Base-by-base conservation (phyloP, 441 rosid genomes). In the Brassica balearica region DNA sequence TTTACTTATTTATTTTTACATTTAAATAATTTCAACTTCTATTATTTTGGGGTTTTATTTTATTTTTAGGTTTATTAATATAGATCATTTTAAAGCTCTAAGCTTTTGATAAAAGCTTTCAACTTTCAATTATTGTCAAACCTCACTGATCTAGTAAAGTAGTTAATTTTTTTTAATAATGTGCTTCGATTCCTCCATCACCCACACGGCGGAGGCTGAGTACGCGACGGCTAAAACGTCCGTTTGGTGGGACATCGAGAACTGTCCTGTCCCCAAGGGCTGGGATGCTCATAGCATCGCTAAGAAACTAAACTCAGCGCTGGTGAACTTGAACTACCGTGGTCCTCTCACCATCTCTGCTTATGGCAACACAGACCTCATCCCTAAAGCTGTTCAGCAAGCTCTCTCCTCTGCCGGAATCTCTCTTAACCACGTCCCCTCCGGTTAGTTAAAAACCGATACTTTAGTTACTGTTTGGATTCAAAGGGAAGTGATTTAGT, bases 201-300 rank as follows among this genome's bases (percentile, higher is more conserved):
- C 59, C 59, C 59, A 53, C 59, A 53, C 59, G 63, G 65, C 86
- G 73, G 95, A 92, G 86, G 65, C 82, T 51, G 90, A 89, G 83
- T 91, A 89, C 80, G 82, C 69, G 69, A 8, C 68, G 64, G 90
- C 92, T 62, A 91, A 85, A 86, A 91, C 86, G 5, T 91, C 97
- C 11, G 96, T 90, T 12, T 92, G 97, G 96, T 92, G 96, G 97
- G 97, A 92, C 84, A 92, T 88, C 15, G 97, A 92, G 88, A 93
- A 93, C 79, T 93, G 93, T 51, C 85, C 84, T 27, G 96, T 91
- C 14, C 93, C 96, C 11, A 90, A 82, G 71, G 79, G 73, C 4
- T 83, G 86, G 74, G 91, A 91, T 62, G 80, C 92, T 17, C 87
- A 87, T 61, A 79, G 86, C 36, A 88, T 91, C 65, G 92, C 94